Base-by-base conservation (phyloP, 2,329 filamentous ascomycete genomes). In the Trichocomaceae sp. region DNA sequence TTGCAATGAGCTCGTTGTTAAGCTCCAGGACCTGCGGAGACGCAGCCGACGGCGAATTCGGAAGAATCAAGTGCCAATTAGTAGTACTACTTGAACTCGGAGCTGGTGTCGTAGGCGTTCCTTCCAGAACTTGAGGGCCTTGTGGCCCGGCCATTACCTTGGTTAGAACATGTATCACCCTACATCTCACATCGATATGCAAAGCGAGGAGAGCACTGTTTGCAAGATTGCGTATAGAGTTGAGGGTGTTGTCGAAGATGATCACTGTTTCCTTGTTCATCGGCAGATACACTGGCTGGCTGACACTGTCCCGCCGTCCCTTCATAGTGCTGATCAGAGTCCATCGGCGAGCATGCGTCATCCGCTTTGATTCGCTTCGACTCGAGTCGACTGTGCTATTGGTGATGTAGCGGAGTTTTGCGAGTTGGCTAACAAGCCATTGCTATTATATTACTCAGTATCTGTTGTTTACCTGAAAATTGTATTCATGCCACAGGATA, bases 381-480 rank as follows among this genome's bases (percentile, higher is more conserved):
- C 66, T 73, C 23, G 67, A 62, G 49, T 65, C 61, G 73, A 60
- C 83, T 80, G 31, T 90, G 83, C 37, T 83, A 81, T 81, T 78
- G 19, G 88, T 92, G 64, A 96, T 90, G 65, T 92, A 85, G 42
- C 93, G 83, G 52, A 99, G 78, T 55, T 88, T 79, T n/a, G 80
- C 76, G 42, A 95, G 84, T 72, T 92, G 93, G 62, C 86, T 86
- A 19, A 88, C 85, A 35, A 99, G 82, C 93, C 93, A 99, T 77
- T 95, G 93, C 75, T 77, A 56, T 48, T n/a, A 42, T 35, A 44
- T 44, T 20, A 6, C 20, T 48, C 62, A 51, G 64, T 62, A 56
- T 50, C 2, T 29, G 26, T 37, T 22, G 47, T 17, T 22, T 39
- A 15, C 1, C 31, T 8, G 12, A 10, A 19, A 17, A 29, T n/a